These are phyloP conservation scores for Microthlaspi erraticum DNA, from an alignment of 345 rosid species.

Conservation along the genomic window DNA sequence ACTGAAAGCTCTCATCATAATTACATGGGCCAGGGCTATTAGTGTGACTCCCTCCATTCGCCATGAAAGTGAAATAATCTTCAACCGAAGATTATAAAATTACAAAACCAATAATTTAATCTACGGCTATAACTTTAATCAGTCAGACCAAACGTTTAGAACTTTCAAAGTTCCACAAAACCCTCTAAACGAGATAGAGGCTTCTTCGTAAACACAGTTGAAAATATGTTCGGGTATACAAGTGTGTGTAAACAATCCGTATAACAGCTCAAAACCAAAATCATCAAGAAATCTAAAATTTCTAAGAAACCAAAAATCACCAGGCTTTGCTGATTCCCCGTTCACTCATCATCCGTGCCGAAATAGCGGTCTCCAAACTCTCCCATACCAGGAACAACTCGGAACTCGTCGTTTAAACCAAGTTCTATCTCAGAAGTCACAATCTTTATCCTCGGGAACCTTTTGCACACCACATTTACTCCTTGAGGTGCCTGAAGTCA, in stretches of 20 bases:
- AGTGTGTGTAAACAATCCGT: not conserved
- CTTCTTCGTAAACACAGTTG: not conserved
- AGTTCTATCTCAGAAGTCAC: conserved; percentile 92
- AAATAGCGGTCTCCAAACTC: conserved; percentile 97
- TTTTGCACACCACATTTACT: conserved; percentile 89
- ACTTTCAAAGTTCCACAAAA: not conserved
- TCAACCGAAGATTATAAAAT: too few species aligned
- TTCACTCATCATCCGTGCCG: conserved; percentile 84
- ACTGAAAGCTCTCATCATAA: too few species aligned
- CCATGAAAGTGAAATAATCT: too few species aligned
- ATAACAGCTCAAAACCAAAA: not conserved
- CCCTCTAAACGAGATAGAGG: not conserved
- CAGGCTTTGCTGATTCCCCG: not conserved
- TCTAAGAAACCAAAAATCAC: not conserved
- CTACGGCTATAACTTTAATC: too few species aligned
- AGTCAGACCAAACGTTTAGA: not conserved
- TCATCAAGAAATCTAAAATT: conserved; percentile 5
- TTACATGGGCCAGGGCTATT: too few species aligned
- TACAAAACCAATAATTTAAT: too few species aligned
- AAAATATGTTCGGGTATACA: conserved; percentile 4
- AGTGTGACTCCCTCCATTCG: too few species aligned
- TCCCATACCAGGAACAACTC: conserved; percentile 95
- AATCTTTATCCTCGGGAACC: conserved; percentile 89
- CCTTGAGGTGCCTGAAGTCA: conserved; percentile 86
- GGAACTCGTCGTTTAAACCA: conserved; percentile 78